Percentiles rank a stretch among this genome's conserved stretches.
These are phyloP conservation scores for Phaeosphaeriaceae sp. DNA, from an alignment of 2,329 filamentous ascomycete species.

Conservation along the genomic window DNA sequence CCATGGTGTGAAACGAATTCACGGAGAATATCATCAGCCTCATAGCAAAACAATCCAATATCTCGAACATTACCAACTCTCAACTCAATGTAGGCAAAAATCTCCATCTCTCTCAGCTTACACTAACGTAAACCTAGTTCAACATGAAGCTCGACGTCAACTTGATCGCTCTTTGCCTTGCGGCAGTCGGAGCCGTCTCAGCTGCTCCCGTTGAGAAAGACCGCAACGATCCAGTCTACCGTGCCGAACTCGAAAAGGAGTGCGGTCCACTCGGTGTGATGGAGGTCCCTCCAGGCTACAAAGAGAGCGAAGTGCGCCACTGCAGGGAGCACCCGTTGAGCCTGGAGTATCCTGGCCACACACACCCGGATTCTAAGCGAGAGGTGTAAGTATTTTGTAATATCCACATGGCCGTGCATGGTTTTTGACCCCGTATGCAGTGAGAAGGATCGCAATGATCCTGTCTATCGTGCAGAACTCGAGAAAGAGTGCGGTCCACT, in stretches of 20 bases:
- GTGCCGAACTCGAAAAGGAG: not conserved
- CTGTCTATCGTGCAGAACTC: not conserved
- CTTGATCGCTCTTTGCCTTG: not conserved
- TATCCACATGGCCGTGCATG: too few relatives aligned
- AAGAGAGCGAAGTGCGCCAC: not conserved
- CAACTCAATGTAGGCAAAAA: too few relatives aligned
- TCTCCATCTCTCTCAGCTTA: too few relatives aligned
- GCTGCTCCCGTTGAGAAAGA: not conserved
- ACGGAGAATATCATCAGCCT: not conserved
- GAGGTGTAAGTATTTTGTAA: too few relatives aligned
- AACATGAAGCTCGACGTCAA: not conserved
- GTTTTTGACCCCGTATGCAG: not conserved
- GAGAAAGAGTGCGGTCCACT: not conserved
- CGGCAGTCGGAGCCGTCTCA: not conserved
- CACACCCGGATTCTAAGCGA: too few relatives aligned
- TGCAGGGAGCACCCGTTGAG: not conserved
- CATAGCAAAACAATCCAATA: too few relatives aligned
- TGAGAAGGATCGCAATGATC: not conserved
- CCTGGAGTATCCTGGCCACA: too few relatives aligned
- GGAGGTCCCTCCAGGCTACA: not conserved
- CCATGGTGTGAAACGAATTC: not conserved
- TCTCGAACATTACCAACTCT: not conserved
- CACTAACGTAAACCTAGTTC: not conserved
- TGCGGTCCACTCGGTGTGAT: not conserved
- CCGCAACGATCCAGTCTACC: not conserved